Base-by-base conservation (phyloP, 169 alveolate genomes). In the Eimeria maxima region DNA sequence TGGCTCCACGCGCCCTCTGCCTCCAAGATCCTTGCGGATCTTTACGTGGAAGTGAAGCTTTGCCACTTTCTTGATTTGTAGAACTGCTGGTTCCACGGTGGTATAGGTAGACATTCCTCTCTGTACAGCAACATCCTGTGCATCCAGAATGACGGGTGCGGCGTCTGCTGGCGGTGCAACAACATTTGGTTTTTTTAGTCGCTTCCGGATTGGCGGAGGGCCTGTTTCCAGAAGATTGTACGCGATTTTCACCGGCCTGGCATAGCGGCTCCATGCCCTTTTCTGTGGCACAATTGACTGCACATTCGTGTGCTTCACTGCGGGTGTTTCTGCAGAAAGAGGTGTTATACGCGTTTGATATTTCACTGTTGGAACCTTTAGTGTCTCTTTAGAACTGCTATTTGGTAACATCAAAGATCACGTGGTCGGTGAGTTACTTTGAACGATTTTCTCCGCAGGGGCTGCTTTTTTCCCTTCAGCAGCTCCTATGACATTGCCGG, bases 161-260 rank as follows among this genome's bases (percentile, higher is more conserved):
- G 92, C 78, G 42, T 18, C 60, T 53, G 74, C 78, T 27, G 74
- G 16, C 13, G 74, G 38, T n/a, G 78, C 78, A 84, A 67, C 92
- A 53, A 44, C 57, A 84, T 29, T 57, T 84, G 45, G 57, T 5
- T 38, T 3, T 27, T 84, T 57, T 45, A 33, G 74, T 84, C 42
- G 27, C 53, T 27, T 53, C 57, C 69, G 55, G 53, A 22, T 33
- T 42, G 55, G 92, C 18, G 47, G 78, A 57, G 24, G 78, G 42
- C 45, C 33, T 55, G 55, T 22, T 29, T 33, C 47, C 92, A 50
- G 88, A 45, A 10, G 67, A 78, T 29, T 44, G 60, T 3, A 10
- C 27, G 27, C 67, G 44, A 16, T 45, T n/a, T 11, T 22, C 88
- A 6, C 47, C 27, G 65, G 44, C n/a, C 16, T 78, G 65, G 45